Evolutionary conservation across 441 rosid species (phyloP).

Genomic region (Populus hybrid): DNA sequence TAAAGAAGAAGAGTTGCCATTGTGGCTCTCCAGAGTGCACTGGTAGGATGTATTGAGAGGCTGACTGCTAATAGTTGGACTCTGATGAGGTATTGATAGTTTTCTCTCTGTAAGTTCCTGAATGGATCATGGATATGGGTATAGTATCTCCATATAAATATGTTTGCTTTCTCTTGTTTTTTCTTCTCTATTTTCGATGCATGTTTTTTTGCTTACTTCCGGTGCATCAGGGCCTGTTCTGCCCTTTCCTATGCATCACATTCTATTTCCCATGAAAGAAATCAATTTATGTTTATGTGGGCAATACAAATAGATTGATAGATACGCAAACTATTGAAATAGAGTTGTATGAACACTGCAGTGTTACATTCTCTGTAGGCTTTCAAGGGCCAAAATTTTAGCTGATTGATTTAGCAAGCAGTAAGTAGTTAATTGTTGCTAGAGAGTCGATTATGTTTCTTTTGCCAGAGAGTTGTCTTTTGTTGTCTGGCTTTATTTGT

Average conservation of each 20-base stretch:
- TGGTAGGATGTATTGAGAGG: slow-evolving; percentile 77
- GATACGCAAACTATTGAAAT: neutral
- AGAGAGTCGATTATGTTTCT: neutral
- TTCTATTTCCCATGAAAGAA: neutral
- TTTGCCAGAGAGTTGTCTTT: neutral
- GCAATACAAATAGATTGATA: neutral
- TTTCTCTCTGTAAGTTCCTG: slow-evolving; percentile 16
- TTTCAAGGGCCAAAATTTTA: neutral
- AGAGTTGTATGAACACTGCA: neutral
- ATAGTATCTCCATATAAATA: neutral
- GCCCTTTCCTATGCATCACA: neutral
- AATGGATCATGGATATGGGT: neutral
- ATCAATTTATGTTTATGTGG: neutral
- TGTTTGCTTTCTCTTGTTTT: neutral
- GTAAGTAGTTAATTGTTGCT: neutral
- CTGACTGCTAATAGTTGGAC: slow-evolving; percentile 3
- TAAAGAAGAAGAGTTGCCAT: slow-evolving; percentile 63
- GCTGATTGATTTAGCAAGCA: neutral
- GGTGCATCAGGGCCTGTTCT: neutral
- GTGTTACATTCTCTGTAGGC: neutral
- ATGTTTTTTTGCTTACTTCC: neutral
- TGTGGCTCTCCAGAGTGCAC: slow-evolving; percentile 82
- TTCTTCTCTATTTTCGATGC: neutral
- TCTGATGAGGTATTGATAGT: neutral
- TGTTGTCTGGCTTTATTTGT: neutral